Evolutionary conservation across 495 filamentous ascomycete genomes (phyloP).

Genomic region (Penicillium ucsense): DNA sequence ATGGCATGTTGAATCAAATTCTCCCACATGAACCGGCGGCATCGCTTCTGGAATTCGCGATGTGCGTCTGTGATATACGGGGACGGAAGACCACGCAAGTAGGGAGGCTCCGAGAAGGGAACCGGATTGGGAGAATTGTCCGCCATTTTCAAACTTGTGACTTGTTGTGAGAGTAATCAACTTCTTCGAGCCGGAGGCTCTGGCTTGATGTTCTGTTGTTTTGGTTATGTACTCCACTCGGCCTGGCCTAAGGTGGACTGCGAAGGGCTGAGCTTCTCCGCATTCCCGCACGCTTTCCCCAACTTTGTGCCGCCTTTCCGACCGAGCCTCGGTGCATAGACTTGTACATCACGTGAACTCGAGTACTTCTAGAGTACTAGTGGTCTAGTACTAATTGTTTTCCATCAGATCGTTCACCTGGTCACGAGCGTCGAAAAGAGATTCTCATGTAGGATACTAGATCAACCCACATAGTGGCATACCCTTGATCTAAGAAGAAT

Average conservation of each 20-base stretch:
- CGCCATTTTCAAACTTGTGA: conserved; percentile 15
- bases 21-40: conserved; percentile 52
- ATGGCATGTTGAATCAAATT: conserved; percentile 50
- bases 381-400: no score
- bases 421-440: no score
- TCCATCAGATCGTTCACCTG: no score
- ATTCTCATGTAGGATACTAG: no score
- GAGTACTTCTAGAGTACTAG: background rate
- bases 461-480: no score
- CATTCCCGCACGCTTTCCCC: background rate
- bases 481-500: no score
- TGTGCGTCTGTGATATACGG: conserved; percentile 58
- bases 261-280: conserved; percentile 5
- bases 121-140: conserved; percentile 31
- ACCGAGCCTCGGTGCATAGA: conserved; percentile 17
- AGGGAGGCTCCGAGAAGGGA: conserved; percentile 68
- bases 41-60: conserved; percentile 54
- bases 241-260: background rate
- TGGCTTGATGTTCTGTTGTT: no score
- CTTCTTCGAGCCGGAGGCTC: no score
- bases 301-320: background rate
- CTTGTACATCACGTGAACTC: conserved; percentile 4
- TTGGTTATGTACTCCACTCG: background rate
- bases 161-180: no score
- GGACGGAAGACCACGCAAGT: conserved; percentile 57